phyloP scores from a whole-genome alignment of 2,329 filamentous ascomycete species.

The Calonectria henricotiae region DNA sequence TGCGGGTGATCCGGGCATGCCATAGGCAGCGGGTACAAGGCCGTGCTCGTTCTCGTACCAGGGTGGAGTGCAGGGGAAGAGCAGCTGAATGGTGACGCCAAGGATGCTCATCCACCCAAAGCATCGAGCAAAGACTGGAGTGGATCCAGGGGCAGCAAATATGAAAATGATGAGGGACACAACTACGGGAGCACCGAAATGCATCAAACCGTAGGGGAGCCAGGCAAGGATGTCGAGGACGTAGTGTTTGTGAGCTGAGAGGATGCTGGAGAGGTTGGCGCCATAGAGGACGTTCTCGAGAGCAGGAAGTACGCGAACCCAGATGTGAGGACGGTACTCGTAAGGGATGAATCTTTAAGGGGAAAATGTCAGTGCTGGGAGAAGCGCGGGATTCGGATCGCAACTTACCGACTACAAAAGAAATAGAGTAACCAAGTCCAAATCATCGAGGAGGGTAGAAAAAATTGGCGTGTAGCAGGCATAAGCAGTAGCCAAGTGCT shows the following conservation, averaged over 20 bases:
- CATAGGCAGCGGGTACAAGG: constrained; percentile 91
- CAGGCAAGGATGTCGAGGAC: constrained; percentile 91
- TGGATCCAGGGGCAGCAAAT: constrained; percentile 88
- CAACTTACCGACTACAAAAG: constrained; percentile 88
- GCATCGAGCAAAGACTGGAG: constrained; percentile 86
- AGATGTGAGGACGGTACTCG: constrained; percentile 92
- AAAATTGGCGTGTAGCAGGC: constrained; percentile 91
- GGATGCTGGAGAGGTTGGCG: constrained; percentile 94
- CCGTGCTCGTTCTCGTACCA: constrained; percentile 98
- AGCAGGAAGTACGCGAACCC: constrained; percentile 94
- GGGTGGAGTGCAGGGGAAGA: constrained; percentile 94
- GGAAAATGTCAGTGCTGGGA: background rate
- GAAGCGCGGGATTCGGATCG: background rate
- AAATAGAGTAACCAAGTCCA: constrained; percentile 92
- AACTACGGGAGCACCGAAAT: constrained; percentile 89
- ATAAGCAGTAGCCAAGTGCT: constrained; percentile 82
- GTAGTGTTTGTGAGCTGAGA: constrained; percentile 89
- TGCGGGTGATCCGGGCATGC: constrained; percentile 90
- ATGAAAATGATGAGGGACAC: constrained; percentile 87
- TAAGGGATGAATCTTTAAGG: constrained; percentile 85
- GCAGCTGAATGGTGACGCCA: constrained; percentile 89
- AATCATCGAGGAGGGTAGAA: constrained; percentile 88
- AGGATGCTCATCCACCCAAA: constrained; percentile 95
- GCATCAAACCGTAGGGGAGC: constrained; percentile 92
- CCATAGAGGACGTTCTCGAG: constrained; percentile 98